Evolutionary conservation across 257 asterid genomes (phyloP).

Genomic region (Solanum lycopersicoides): DNA sequence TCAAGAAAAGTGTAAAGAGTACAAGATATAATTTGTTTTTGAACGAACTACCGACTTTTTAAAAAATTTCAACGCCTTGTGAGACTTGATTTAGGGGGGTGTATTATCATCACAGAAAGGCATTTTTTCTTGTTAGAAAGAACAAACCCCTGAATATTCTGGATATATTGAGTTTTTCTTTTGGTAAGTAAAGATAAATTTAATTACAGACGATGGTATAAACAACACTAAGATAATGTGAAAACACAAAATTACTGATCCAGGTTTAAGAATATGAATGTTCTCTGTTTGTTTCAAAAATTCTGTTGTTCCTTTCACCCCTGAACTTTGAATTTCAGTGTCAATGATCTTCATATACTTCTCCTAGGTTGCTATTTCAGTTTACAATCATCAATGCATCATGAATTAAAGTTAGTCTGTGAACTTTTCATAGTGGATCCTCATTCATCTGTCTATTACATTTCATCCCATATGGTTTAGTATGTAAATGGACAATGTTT

Average conservation of each 20-base stretch:
- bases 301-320: neutral
- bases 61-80: neutral
- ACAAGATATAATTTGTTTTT: neutral
- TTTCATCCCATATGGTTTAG: neutral
- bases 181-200: neutral
- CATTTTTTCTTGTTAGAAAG: neutral
- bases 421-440: neutral
- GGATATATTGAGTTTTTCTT: neutral
- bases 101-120: neutral
- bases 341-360: neutral
- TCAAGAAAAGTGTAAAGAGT: no score
- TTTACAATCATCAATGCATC: neutral
- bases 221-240: neutral
- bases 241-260: neutral
- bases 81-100: neutral
- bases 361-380: neutral
- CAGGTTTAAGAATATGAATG: neutral
- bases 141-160: neutral
- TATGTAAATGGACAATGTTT: neutral
- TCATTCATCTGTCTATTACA: neutral
- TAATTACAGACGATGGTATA: neutral
- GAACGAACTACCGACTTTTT: neutral
- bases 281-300: neutral
- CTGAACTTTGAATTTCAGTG: neutral
- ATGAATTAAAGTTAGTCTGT: neutral